Conservation (phyloP, 1,139 yeast species). For the Taphrina wiesneri region DNA sequence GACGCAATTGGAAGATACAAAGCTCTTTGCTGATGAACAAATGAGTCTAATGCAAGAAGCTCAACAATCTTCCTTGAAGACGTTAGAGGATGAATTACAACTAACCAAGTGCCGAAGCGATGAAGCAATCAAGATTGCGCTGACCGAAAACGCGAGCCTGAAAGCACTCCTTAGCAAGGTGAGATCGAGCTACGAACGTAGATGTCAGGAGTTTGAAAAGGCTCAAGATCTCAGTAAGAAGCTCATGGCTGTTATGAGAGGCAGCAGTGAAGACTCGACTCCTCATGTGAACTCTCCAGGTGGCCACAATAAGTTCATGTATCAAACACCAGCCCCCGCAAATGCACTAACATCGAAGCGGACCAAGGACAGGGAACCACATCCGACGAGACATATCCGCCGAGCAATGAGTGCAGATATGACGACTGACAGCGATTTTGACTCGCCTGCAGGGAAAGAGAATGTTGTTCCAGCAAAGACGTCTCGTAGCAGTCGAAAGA, state of each 20-base stretch:
- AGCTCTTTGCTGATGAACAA: slow-evolving; percentile 18
- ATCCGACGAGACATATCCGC: not conserved
- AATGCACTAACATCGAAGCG: not conserved
- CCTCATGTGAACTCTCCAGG: not conserved
- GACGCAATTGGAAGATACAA: not conserved
- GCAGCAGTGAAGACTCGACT: not conserved
- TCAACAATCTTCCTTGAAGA: slow-evolving; percentile 6
- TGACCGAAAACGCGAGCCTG: slow-evolving; percentile 2
- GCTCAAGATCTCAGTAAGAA: slow-evolving; percentile 18
- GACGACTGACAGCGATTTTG: slow-evolving; percentile 9
- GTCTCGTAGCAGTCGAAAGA: not conserved
- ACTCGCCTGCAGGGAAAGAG: slow-evolving; percentile 2
- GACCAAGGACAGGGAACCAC: not conserved
- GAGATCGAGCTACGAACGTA: slow-evolving; percentile 12
- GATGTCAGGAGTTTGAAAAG: slow-evolving; percentile 16
- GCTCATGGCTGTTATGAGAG: slow-evolving; percentile 32
- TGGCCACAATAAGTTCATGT: not conserved
- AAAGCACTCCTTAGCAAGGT: not conserved
- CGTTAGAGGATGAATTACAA: slow-evolving; percentile 7
- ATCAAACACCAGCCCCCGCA: not conserved
- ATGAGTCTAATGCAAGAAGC: slow-evolving; percentile 8
- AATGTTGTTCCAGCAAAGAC: not conserved
- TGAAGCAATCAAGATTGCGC: not conserved
- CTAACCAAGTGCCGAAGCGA: slow-evolving; percentile 1
- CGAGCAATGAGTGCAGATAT: not conserved